Evolutionary conservation across 2,329 filamentous ascomycete genomes (phyloP), one percentile per base, ranked within the genome.

Genomic region (Aspergillus brasiliensis): DNA sequence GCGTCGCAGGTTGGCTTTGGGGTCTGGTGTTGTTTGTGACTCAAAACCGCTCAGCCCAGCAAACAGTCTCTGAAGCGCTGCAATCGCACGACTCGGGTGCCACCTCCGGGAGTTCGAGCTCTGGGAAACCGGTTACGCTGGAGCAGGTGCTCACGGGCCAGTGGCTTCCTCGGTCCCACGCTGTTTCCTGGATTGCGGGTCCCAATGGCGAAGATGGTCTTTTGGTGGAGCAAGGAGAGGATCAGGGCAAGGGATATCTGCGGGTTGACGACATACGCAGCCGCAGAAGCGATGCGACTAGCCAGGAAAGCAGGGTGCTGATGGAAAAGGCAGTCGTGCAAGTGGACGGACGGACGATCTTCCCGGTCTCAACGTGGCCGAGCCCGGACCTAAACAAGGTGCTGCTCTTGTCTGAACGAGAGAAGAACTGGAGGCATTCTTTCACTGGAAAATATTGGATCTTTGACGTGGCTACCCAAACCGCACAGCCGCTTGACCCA

Each of bases 361-460:
- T 70, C n/a, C 88, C 91, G 0, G 76, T 76, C 13, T 82, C 84
- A 66, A 85, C 87, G 3, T 88, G 86, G 81, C 92, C 95, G 2
- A 97, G 92, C 71, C 86, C 88, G 27, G 86, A 98, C 73, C 82
- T 97, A 74, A 91, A 88, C 69, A 94, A 91, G 73, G 92, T 99
- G 3, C 83, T 99, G 54, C 80, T 97, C n/a, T 84, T 88, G 52
- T 91, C 92, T 8, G 81, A 92, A 55, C 73, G 81, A 21, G 78
- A 91, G 74, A 86, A 86, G 69, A 92, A 95, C 69, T 99, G 92
- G 90, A 88, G 95, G 65, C 90, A 98, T 75, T 98, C 94, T 0
- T 93, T 86, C 70, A 92, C 88, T 8, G 94, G 89, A 0, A 82
- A 84, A 25, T 99, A 97, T 79, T 99, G 91, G 87, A 88, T 99